Conservation (phyloP, 352 stramenopile species). For the Globisporangium irregulare region DNA sequence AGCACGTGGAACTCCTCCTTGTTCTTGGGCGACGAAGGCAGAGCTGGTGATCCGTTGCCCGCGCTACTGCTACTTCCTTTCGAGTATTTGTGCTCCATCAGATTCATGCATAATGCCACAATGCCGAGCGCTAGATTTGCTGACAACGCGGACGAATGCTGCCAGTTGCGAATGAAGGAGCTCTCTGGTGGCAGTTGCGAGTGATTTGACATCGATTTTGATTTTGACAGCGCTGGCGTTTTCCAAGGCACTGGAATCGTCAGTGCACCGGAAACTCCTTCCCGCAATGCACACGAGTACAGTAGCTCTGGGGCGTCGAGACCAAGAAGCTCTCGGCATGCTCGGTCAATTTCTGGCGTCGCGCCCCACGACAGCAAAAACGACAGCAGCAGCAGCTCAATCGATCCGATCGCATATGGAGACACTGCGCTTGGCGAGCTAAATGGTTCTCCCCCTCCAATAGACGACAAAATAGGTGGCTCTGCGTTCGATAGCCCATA, state of each 20-base stretch:
- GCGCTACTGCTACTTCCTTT: slow-evolving; percentile 16
- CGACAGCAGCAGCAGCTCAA: slow-evolving; percentile 68
- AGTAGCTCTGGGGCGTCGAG: slow-evolving; percentile 44
- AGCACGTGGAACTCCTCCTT: slow-evolving; percentile 84
- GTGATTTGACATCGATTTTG: slow-evolving; percentile 1
- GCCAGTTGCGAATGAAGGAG: slow-evolving; percentile 62
- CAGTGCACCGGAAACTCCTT: slow-evolving; percentile 47
- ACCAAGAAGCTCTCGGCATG: slow-evolving; percentile 52
- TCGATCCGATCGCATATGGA: slow-evolving; percentile 62
- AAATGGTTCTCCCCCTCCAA: background rate
- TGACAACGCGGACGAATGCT: slow-evolving; percentile 69
- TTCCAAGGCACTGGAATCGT: slow-evolving; percentile 74
- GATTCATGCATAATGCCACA: slow-evolving; percentile 75
- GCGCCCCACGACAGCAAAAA: slow-evolving; percentile 76
- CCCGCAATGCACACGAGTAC: slow-evolving; percentile 70
- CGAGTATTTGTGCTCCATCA: slow-evolving; percentile 79
- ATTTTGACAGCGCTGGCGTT: background rate
- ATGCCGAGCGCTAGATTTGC: slow-evolving; percentile 65
- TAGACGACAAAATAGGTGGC: background rate
- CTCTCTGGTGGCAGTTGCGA: slow-evolving; percentile 23
- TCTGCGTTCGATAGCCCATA: slow-evolving; percentile 25
- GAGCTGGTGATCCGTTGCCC: slow-evolving; percentile 5
- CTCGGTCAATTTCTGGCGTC: slow-evolving; percentile 62
- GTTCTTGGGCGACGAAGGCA: slow-evolving; percentile 45
- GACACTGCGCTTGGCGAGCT: slow-evolving; percentile 20